A percentile compares a stretch with the other conserved stretches of the same genome.
Conservation (phyloP, 441 rosid species). For the Corymbia citriodora region DNA sequence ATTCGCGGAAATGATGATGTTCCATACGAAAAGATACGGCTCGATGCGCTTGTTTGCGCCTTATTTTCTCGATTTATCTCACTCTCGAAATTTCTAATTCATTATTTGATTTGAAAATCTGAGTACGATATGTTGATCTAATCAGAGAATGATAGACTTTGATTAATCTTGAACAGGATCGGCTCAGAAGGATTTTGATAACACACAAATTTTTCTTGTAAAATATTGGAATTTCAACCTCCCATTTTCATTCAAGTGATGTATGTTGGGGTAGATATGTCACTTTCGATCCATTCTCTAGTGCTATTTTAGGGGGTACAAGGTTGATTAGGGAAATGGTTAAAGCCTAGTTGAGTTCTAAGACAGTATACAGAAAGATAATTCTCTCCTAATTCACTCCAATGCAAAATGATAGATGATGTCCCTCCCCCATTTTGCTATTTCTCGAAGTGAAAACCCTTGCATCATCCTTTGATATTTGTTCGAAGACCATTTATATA, state of each 20-base stretch:
- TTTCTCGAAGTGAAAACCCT: not conserved
- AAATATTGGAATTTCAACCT: not conserved
- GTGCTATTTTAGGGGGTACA: not conserved
- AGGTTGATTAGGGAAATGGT: not conserved
- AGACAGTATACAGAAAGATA: not conserved
- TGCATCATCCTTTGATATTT: not conserved
- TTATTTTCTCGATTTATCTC: not conserved
- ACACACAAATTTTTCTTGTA: not conserved
- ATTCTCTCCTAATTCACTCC: not conserved
- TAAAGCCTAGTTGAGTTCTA: not conserved
- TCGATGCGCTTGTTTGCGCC: not conserved
- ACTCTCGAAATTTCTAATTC: no score
- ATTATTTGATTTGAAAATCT: not conserved
- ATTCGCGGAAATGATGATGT: not conserved
- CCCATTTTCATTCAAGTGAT: not conserved
- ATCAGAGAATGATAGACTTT: not conserved
- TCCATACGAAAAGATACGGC: not conserved
- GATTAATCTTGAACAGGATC: not conserved
- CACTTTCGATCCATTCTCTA: not conserved
- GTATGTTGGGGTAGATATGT: not conserved
- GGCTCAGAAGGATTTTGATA: not conserved
- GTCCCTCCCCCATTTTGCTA: not conserved
- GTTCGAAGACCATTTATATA: not conserved
- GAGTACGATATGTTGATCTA: not conserved
- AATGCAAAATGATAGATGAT: not conserved